A percentile compares a stretch with the other conserved stretches of the same genome.
phyloP scores from a whole-genome alignment of 352 stramenopile species.

The Pseudoperonospora humuli region DNA sequence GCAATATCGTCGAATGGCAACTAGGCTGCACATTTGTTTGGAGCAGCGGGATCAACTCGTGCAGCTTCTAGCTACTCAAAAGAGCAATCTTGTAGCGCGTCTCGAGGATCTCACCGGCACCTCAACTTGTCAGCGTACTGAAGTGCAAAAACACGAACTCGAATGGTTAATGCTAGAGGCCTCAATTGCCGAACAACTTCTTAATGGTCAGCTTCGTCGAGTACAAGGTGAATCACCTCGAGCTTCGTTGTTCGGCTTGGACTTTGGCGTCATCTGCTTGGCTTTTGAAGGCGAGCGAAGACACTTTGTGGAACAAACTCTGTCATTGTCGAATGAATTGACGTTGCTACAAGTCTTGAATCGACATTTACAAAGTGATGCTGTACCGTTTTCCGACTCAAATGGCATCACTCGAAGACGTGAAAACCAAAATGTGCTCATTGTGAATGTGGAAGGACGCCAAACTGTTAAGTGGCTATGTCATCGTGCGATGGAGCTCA shows the following conservation, averaged over 20 bases:
- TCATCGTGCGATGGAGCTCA: slow-evolving; percentile 21
- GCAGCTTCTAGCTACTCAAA: slow-evolving; percentile 26
- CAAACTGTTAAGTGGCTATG: slow-evolving; percentile 47
- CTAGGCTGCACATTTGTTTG: slow-evolving; percentile 39
- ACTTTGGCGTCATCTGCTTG: slow-evolving; percentile 40
- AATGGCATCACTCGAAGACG: slow-evolving; percentile 1
- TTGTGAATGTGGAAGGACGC: slow-evolving; percentile 35
- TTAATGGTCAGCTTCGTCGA: slow-evolving; percentile 24
- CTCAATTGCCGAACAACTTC: slow-evolving; percentile 28
- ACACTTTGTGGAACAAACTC: slow-evolving; percentile 8
- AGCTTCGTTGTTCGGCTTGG: slow-evolving; percentile 43
- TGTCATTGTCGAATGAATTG: slow-evolving; percentile 42
- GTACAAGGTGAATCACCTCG: slow-evolving; percentile 22
- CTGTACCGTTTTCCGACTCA: slow-evolving; percentile 3
- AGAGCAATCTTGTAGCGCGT: slow-evolving; percentile 11
- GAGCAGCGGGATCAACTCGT: slow-evolving; percentile 35
- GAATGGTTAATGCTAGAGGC: slow-evolving; percentile 28
- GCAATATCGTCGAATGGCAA: slow-evolving; percentile 20
- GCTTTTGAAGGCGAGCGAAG: slow-evolving; percentile 46
- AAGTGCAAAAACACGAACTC: slow-evolving; percentile 13
- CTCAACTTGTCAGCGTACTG: background rate
- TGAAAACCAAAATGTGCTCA: slow-evolving; percentile 17
- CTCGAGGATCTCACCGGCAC: slow-evolving; percentile 10
- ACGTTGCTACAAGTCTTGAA: slow-evolving; percentile 39
- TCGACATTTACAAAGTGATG: slow-evolving; percentile 27